phyloP scores from a whole-genome alignment of 306 rosid species.

The Parietaria judaica region DNA sequence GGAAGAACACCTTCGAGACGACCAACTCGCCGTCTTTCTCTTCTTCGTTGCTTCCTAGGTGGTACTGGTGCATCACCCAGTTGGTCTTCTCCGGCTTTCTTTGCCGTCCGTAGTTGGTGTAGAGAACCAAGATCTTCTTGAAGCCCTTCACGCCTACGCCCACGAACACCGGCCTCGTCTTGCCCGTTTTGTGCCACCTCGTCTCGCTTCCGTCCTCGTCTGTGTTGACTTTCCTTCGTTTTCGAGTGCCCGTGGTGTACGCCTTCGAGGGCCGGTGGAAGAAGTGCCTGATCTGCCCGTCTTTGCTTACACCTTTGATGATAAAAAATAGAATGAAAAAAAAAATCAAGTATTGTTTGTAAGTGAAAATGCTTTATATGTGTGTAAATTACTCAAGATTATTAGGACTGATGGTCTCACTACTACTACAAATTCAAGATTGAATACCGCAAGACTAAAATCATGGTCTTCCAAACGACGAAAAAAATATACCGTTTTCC shows the following conservation, averaged over 20 bases:
- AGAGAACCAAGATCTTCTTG: conserved; percentile 81
- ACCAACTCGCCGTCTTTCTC: conserved; percentile 86
- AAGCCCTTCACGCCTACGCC: conserved; percentile 55
- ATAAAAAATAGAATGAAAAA: too few species aligned
- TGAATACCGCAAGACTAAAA: too few species aligned
- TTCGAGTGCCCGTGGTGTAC: conserved; percentile 85
- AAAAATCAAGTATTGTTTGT: too few species aligned
- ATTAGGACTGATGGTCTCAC: too few species aligned
- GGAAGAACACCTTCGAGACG: conserved; percentile 79
- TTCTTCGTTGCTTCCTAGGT: conserved; percentile 69
- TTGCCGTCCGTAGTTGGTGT: conserved; percentile 77
- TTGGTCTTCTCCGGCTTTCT: conserved; percentile 77
- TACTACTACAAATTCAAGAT: too few species aligned
- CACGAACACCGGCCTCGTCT: conserved; percentile 52
- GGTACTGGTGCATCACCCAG: conserved; percentile 98
- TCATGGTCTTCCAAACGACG: too few species aligned
- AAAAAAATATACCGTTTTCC: too few species aligned
- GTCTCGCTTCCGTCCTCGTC: conserved; percentile 81
- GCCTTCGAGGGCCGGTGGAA: conserved; percentile 92
- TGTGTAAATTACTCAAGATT: too few species aligned
- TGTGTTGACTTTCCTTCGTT: conserved; percentile 78
- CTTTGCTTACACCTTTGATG: conserved; percentile 64
- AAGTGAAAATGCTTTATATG: too few species aligned
- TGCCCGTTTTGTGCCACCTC: conserved; percentile 97
- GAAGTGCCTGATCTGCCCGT: conserved; percentile 81